phyloP scores from a whole-genome alignment of 306 rosid genomes.

The Biancaea sappan region DNA sequence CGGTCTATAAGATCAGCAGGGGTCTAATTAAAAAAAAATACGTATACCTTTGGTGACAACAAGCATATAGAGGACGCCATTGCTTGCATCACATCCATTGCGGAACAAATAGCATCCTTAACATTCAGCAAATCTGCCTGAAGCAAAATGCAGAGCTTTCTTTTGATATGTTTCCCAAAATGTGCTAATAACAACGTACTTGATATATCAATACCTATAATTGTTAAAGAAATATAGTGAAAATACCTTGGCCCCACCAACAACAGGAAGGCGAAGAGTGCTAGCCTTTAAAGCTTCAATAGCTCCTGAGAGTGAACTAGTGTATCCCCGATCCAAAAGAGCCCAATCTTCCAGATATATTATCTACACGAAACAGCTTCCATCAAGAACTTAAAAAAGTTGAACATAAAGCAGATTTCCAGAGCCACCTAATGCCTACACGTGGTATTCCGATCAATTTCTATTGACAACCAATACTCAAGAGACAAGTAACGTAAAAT shows the following conservation, averaged over 20 bases:
- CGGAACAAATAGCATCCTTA: constrained; percentile 86
- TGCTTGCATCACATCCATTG: constrained; percentile 94
- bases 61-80: constrained; percentile 83
- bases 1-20: neutral
- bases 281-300: constrained; percentile 86
- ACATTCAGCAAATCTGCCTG: constrained; percentile 79
- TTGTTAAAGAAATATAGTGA: neutral
- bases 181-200: constrained; percentile 2
- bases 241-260: constrained; percentile 82
- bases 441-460: constrained; percentile 9
- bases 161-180: constrained; percentile 13
- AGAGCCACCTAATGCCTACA: constrained; percentile 1
- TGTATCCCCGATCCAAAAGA: constrained; percentile 71
- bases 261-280: constrained; percentile 96
- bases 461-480: neutral
- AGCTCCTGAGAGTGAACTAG: constrained; percentile 80
- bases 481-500: neutral
- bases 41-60: constrained; percentile 67
- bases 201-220: neutral
- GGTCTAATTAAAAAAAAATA: neutral
- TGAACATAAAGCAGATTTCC: constrained; percentile 16
- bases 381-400: constrained; percentile 19
- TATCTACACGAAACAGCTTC: constrained; percentile 56
- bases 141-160: constrained; percentile 29
- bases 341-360: constrained; percentile 80